Conservation (phyloP, 2,329 filamentous ascomycete species). For the Diaporthe caulivora region DNA sequence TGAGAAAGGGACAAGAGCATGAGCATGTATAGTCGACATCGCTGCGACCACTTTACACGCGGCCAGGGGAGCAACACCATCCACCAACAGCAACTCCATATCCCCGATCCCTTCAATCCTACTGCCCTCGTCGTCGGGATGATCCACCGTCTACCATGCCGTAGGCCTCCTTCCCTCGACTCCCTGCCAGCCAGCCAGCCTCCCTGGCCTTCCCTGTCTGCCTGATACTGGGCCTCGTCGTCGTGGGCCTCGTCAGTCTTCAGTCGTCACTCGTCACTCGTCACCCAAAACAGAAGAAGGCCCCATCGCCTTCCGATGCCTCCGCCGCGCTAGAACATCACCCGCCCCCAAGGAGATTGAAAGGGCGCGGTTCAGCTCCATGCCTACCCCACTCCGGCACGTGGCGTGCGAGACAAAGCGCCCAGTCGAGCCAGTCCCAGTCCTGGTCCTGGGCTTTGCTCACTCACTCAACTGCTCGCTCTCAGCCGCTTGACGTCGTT, state of each 20-base stretch:
- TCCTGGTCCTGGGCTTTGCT: neutral
- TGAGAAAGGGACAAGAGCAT: neutral
- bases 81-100: neutral
- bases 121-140: neutral
- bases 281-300: neutral
- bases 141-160: neutral
- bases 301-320: constrained; percentile 24
- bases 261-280: neutral
- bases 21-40: constrained; percentile 13
- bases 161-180: neutral
- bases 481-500: neutral
- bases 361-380: constrained; percentile 29
- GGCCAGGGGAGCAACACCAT: constrained; percentile 17
- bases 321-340: constrained; percentile 22
- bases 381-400: constrained; percentile 20
- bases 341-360: constrained; percentile 24
- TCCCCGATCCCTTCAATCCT: constrained; percentile 10
- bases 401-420: constrained; percentile 19
- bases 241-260: neutral
- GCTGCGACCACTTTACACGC: constrained; percentile 25
- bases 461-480: neutral
- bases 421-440: neutral
- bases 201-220: neutral
- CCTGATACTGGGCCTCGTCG: neutral
- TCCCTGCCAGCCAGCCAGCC: neutral